Evolutionary conservation across 192 early-diverging fungal genomes (phyloP).

Genomic region (Phlyctochytrium bullatum): DNA sequence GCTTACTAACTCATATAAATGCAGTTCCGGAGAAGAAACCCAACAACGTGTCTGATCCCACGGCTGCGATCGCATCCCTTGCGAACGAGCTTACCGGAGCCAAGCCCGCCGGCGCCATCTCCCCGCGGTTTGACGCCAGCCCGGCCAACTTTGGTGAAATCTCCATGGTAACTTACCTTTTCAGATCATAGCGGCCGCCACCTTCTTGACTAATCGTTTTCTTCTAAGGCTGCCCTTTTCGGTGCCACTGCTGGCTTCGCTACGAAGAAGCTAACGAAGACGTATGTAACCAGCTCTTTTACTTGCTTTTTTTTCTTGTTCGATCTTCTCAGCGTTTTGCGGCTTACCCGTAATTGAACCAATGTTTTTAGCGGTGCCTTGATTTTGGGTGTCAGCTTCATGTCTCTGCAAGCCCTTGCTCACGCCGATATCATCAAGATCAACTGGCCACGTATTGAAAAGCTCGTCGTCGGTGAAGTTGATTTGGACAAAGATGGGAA

Average conservation of each 20-base stretch:
- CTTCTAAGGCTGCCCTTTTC: constrained; percentile 6
- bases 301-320: background rate
- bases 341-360: background rate
- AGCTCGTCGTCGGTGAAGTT: constrained; percentile 19
- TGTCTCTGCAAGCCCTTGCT: constrained; percentile 33
- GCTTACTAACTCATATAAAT: too few species aligned
- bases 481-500: constrained; percentile 47
- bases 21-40: too few species aligned
- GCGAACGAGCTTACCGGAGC: too few species aligned
- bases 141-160: too few species aligned
- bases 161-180: too few species aligned
- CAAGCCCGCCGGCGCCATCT: too few species aligned
- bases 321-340: background rate
- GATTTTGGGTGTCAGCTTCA: constrained; percentile 34
- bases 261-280: constrained; percentile 42
- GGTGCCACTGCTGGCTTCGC: constrained; percentile 41
- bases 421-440: constrained; percentile 35
- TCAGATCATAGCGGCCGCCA: too few species aligned
- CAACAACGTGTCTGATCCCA: too few species aligned
- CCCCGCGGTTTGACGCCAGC: too few species aligned
- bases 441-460: constrained; percentile 38
- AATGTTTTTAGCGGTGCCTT: constrained; percentile 32
- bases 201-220: too few species aligned
- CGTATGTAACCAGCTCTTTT: background rate
- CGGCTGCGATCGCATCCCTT: too few species aligned